Evolutionary conservation across 495 filamentous ascomycete species (phyloP).

Genomic region (Xylaria castorea): DNA sequence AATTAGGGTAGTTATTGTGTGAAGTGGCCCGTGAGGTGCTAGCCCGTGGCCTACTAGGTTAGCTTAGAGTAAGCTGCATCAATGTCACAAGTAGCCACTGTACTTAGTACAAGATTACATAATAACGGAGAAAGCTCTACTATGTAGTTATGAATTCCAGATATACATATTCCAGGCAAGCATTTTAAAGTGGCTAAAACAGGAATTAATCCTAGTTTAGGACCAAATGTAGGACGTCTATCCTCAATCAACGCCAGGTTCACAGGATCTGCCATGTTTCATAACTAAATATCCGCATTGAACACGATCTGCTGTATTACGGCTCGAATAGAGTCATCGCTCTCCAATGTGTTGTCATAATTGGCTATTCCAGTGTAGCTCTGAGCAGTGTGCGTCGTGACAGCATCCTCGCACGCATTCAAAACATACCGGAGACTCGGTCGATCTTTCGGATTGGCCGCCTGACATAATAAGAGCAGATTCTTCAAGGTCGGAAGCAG

Average conservation of each 20-base stretch:
- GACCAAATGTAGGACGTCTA: not conserved
- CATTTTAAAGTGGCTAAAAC: too few species aligned
- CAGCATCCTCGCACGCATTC: conserved; percentile 1
- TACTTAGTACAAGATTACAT: too few species aligned
- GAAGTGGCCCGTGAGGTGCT: too few species aligned
- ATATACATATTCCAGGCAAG: too few species aligned
- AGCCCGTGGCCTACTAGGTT: too few species aligned
- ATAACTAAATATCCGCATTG: conserved; percentile 1
- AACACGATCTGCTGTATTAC: conserved; percentile 6
- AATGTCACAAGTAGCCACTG: too few species aligned
- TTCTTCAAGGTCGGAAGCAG: not conserved
- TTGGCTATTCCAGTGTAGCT: not conserved
- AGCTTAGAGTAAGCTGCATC: too few species aligned
- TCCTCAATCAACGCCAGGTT: not conserved
- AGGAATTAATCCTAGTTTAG: not conserved
- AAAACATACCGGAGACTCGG: conserved; percentile 4
- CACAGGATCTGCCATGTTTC: not conserved
- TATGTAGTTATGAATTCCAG: too few species aligned
- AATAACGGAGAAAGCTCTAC: too few species aligned
- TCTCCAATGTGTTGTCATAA: conserved; percentile 11
- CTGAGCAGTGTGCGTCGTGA: not conserved
- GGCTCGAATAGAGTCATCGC: conserved; percentile 8
- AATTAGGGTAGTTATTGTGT: too few species aligned
- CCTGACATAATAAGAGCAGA: conserved; percentile 18
- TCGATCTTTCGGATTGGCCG: conserved; percentile 3